phyloP scores from a whole-genome alignment of 345 rosid species.

The Gossypium bickii region DNA sequence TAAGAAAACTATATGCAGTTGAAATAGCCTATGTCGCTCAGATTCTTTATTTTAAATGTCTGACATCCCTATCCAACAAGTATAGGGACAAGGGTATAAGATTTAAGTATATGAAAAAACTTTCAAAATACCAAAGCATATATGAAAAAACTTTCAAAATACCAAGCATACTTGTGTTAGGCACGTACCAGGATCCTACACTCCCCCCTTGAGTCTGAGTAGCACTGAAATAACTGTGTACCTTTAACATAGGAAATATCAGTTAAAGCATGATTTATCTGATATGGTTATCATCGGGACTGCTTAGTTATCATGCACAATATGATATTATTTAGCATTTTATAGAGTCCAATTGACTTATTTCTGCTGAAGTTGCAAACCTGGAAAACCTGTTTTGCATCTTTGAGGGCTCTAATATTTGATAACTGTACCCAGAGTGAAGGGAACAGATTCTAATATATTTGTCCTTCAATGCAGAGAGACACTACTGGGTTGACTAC shows the following conservation, averaged over 20 bases:
- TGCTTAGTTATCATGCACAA: conserved; percentile 2
- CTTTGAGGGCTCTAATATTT: conserved; percentile 1
- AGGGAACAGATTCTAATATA: background rate
- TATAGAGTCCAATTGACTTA: background rate
- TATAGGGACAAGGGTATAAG: no score
- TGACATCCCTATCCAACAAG: no score
- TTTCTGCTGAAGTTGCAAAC: background rate
- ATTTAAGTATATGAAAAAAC: no score
- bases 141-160: no score
- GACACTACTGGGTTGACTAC: conserved; percentile 57
- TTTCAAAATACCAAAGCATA: no score
- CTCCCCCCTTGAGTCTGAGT: no score
- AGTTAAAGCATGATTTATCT: background rate
- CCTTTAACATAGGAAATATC: background rate
- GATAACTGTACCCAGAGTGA: background rate
- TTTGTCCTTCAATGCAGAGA: conserved; percentile 40
- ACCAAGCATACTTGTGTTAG: no score
- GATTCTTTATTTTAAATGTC: no score
- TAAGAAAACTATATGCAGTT: no score
- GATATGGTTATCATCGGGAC: background rate
- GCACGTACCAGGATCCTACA: no score
- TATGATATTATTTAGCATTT: background rate
- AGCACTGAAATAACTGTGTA: no score
- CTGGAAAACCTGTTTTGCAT: background rate
- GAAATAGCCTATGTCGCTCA: no score